Percentiles rank a stretch among this genome's conserved stretches.
phyloP scores from a whole-genome alignment of 768 basidiomycete species.

The Termitomyces sp. region DNA sequence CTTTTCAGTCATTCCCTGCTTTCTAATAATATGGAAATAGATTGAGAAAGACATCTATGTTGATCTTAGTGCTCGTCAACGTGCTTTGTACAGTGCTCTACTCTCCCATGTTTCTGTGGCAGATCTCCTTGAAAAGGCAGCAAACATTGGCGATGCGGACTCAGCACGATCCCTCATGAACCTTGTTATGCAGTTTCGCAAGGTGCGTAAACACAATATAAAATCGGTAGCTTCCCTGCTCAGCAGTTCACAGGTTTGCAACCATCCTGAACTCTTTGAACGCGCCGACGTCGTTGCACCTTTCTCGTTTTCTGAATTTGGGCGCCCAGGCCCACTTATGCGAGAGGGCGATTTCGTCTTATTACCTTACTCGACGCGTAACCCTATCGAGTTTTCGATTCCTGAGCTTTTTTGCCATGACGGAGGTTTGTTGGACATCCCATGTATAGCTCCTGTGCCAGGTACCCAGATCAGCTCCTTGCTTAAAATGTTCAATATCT shows the following conservation, averaged over 20 bases:
- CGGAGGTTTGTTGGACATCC: conserved; percentile 68
- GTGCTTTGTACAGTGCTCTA: conserved; percentile 84
- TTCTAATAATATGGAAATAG: conserved; percentile 36
- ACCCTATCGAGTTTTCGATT: conserved; percentile 77
- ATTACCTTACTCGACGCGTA: conserved; percentile 83
- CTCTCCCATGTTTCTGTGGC: conserved; percentile 93
- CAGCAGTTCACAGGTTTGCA: conserved; percentile 69
- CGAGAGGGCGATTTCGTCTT: conserved; percentile 87
- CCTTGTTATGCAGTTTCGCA: conserved; percentile 99
- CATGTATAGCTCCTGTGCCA: conserved; percentile 48
- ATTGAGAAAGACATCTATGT: conserved; percentile 96
- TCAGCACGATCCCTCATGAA: conserved; percentile 97
- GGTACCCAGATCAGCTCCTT: conserved; percentile 56
- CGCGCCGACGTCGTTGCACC: conserved; percentile 94
- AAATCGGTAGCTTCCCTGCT: background rate
- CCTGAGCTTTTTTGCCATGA: conserved; percentile 79
- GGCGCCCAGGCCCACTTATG: conserved; percentile 74
- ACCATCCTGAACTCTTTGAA: conserved; percentile 97
- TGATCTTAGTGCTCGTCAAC: conserved; percentile 91
- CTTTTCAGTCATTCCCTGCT: background rate
- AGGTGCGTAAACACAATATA: conserved; percentile 48
- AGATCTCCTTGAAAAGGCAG: conserved; percentile 91
- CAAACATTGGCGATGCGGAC: conserved; percentile 86
- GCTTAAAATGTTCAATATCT: conserved; percentile 80
- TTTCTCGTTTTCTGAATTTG: conserved; percentile 84